Conservation (phyloP, 192 early-diverging fungal genomes). For the Dissophora globulifera region DNA sequence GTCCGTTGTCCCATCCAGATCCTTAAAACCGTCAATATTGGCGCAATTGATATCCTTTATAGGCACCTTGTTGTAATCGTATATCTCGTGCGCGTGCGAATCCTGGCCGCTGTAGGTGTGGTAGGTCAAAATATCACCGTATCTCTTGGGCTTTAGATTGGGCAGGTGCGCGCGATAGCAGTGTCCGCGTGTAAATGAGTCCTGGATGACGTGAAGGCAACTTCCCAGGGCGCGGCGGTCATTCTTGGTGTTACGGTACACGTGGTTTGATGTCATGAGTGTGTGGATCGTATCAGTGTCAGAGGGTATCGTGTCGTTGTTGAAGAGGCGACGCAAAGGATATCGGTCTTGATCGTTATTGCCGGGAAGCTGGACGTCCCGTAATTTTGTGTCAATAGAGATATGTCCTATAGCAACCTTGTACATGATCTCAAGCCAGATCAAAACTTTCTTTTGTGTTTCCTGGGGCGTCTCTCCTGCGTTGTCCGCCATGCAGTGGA, state of each 20-base stretch:
- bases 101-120: slow-evolving; percentile 1
- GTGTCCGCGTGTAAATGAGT: slow-evolving; percentile 6
- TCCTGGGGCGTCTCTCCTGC: neutral
- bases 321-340: slow-evolving; percentile 6
- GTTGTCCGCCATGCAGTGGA: slow-evolving; percentile 4
- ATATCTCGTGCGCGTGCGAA: neutral
- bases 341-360: slow-evolving; percentile 4
- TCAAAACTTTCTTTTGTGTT: neutral
- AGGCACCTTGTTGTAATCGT: neutral
- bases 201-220: slow-evolving; percentile 4
- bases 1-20: neutral
- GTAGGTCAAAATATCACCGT: neutral
- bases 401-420: slow-evolving; percentile 5
- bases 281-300: slow-evolving; percentile 4
- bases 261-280: neutral
- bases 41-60: neutral
- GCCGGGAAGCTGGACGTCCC: neutral
- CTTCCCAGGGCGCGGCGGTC: neutral
- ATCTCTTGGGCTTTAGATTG: neutral
- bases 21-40: neutral
- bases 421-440: slow-evolving; percentile 5
- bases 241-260: neutral
- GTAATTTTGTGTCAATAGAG: slow-evolving; percentile 2
- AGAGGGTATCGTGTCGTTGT: neutral
- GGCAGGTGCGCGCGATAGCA: neutral